Evolutionary conservation across 2,329 filamentous ascomycete genomes (phyloP).

Genomic region (Pseudocercospora pini-densiflorae): DNA sequence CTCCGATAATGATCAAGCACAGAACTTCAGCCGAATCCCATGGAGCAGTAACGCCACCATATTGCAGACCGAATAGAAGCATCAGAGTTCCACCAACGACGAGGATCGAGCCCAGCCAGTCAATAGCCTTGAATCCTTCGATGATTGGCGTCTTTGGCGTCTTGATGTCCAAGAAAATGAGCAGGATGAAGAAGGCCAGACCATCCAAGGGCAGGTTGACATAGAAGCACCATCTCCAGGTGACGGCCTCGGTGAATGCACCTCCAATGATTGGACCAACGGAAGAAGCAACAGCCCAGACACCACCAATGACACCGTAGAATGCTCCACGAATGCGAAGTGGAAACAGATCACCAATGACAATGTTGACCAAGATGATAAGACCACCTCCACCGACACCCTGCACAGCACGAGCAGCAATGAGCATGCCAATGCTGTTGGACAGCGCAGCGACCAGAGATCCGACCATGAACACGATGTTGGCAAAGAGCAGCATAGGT

Average conservation of each 20-base stretch:
- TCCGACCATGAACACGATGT: conserved; percentile 61
- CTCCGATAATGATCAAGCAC: conserved; percentile 76
- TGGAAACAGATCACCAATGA: conserved; percentile 67
- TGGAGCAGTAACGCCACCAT: conserved; percentile 75
- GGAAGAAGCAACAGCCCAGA: conserved; percentile 10
- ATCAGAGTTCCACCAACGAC: conserved; percentile 81
- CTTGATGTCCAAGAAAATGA: conserved; percentile 69
- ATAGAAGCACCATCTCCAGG: conserved; percentile 67
- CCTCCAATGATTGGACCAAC: conserved; percentile 64
- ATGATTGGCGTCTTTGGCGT: conserved; percentile 67
- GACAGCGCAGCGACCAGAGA: conserved; percentile 64
- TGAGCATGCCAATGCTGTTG: conserved; percentile 64
- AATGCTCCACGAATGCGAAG: conserved; percentile 61
- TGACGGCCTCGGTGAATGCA: conserved; percentile 64
- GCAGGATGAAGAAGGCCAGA: conserved; percentile 60
- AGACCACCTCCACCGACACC: conserved; percentile 68
- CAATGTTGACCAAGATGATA: conserved; percentile 67
- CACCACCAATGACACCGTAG: conserved; percentile 64
- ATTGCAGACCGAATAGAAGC: conserved; percentile 84
- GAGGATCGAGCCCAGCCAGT: conserved; percentile 67
- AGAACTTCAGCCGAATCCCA: conserved; percentile 78
- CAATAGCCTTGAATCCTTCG: conserved; percentile 66
- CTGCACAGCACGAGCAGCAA: conserved; percentile 65
- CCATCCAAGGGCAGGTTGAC: conserved; percentile 70
- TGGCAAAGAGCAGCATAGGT: conserved; percentile 62